Conservation (phyloP, 768 basidiomycete species). For the Mycena epipterygia region DNA sequence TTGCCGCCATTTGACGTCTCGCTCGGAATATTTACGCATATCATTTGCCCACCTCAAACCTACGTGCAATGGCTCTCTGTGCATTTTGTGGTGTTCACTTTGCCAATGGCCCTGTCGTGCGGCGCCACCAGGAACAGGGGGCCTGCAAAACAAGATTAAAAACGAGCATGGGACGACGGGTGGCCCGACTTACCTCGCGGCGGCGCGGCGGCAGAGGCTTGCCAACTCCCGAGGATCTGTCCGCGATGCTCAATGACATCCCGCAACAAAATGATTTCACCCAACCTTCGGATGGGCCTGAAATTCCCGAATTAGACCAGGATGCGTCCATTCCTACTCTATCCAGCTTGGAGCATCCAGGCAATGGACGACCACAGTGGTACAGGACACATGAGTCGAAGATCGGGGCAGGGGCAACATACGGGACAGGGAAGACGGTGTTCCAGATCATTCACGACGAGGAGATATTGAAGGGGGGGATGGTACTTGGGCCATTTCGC, state of each 20-base stretch:
- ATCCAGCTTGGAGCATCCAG: neutral
- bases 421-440: neutral
- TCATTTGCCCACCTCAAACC: no score
- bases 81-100: neutral
- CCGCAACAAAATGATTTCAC: neutral
- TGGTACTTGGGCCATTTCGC: conserved; percentile 38
- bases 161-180: neutral
- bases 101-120: neutral
- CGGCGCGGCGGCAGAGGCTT: neutral
- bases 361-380: neutral
- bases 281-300: neutral
- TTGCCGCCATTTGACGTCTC: no score
- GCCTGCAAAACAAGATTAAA: neutral
- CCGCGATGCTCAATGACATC: conserved; percentile 12
- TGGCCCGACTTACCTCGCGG: neutral
- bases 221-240: neutral
- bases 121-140: neutral
- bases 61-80: conserved; percentile 5
- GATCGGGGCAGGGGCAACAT: neutral
- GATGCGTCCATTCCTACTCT: neutral
- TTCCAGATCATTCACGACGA: conserved; percentile 13
- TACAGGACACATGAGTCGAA: no score
- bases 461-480: conserved; percentile 9
- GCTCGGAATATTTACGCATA: no score
- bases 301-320: neutral